Percentiles rank a stretch among this genome's conserved stretches.
These are phyloP conservation scores for Pyrenophora teres DNA, from an alignment of 2,329 filamentous ascomycete species.

Conservation along the genomic window DNA sequence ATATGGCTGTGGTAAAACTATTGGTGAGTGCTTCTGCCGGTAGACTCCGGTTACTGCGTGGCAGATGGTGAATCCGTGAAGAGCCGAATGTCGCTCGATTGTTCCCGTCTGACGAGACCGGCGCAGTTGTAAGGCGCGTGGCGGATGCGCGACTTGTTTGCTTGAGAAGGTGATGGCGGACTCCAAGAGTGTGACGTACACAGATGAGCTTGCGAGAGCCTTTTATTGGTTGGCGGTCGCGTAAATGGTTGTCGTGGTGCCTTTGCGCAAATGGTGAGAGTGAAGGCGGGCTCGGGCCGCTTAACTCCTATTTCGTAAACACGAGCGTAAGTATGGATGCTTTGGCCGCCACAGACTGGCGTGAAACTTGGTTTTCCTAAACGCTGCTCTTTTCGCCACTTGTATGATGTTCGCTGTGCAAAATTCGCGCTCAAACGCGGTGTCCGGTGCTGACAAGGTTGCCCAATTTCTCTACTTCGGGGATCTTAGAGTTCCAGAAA, in stretches of 20 bases:
- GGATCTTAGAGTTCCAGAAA: constrained; percentile 30
- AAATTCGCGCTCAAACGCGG: constrained; percentile 25
- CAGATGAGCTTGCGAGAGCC: neutral
- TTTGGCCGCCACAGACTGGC: neutral
- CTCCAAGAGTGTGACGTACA: neutral
- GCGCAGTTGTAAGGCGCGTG: constrained; percentile 1
- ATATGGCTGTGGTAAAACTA: neutral
- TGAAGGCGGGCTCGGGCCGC: neutral
- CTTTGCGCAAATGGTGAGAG: neutral
- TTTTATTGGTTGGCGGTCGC: neutral
- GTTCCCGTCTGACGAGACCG: neutral
- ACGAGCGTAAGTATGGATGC: neutral
- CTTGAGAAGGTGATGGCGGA: neutral
- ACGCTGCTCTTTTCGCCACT: neutral
- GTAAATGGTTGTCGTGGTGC: neutral
- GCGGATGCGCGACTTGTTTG: constrained; percentile 3
- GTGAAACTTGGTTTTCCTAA: neutral
- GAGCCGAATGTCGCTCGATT: no score
- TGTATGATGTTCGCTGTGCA: constrained; percentile 2
- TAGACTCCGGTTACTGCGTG: neutral
- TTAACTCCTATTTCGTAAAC: neutral
- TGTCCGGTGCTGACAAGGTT: constrained; percentile 26
- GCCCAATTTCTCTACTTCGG: constrained; percentile 30
- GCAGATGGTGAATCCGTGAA: no score
- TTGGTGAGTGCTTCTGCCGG: neutral